These are phyloP conservation scores for Mucuna pruriens DNA, from an alignment of 306 rosid genomes.

Conservation along the genomic window DNA sequence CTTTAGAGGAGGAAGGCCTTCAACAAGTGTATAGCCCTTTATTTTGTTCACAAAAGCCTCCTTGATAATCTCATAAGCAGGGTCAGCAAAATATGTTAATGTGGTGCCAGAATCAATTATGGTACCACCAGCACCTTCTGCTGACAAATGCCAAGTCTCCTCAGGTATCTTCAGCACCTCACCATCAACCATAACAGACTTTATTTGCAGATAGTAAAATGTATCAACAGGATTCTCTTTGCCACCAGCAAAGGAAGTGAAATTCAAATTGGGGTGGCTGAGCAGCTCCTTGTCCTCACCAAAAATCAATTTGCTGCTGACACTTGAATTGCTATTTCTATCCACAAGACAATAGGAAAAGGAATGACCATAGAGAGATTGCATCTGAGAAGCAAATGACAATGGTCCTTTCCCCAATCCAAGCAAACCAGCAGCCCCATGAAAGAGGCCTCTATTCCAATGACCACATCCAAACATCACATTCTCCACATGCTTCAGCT, in stretches of 20 bases:
- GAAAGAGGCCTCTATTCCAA: constrained; percentile 97
- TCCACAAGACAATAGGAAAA: constrained; percentile 97
- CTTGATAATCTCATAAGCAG: constrained; percentile 72
- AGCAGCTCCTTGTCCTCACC: constrained; percentile 77
- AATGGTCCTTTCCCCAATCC: constrained; percentile 94
- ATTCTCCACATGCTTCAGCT: constrained; percentile 63
- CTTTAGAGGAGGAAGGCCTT: constrained; percentile 67
- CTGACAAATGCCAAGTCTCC: constrained; percentile 71
- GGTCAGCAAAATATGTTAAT: constrained; percentile 88
- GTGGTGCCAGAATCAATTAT: constrained; percentile 98
- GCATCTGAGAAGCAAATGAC: constrained; percentile 95
- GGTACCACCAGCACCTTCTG: constrained; percentile 86
- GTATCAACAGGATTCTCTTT: constrained; percentile 80
- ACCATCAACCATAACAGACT: constrained; percentile 71
- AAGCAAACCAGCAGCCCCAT: constrained; percentile 92
- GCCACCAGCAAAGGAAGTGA: constrained; percentile 74
- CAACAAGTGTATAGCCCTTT: constrained; percentile 60
- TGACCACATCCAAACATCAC: constrained; percentile 99
- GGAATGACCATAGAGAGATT: constrained; percentile 87
- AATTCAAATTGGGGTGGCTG: constrained; percentile 71
- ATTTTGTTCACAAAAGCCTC: constrained; percentile 68
- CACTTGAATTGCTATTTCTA: constrained; percentile 73
- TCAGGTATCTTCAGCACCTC: constrained; percentile 71
- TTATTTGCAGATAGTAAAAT: constrained; percentile 81
- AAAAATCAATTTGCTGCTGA: constrained; percentile 85